Evolutionary conservation across 164 flowering plant genomes (phyloP), one percentile per base, ranked within the genome.

Genomic region (Vitis amurensis): DNA sequence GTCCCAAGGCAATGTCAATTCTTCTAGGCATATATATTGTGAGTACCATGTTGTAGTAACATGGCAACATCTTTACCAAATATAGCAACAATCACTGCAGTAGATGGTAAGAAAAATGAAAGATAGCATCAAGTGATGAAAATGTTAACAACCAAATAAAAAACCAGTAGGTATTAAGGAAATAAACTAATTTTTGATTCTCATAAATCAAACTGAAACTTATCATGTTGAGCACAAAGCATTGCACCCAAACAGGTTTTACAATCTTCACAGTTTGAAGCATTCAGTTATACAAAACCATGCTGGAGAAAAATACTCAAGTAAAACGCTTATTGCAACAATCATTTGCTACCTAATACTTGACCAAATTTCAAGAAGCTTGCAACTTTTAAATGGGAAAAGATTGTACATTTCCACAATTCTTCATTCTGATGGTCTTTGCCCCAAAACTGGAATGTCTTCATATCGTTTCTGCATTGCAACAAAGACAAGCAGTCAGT

Each of bases 361-460:
- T 10, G 23, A 30, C 69, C 68, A 23, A 70, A 29, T 62, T 48
- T 59, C 27, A 61, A 52, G 30, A 59, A 16, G 51, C 52, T 61
- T 58, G 44, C 8, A 57, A 73, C 50, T 53, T 50, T 27, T 30
- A 52, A 61, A 62, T 44, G 2, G 53, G 31, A 13, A 3, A 15
- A 29, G n/a, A 17, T 8, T 50, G 31, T 62, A 55, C 11, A 9
- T 15, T 10, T 29, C 1, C 17, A 44, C 9, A 56, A 58, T 11
- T 76, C 70, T 81, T 75, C 80, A 82, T 74, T 84, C 89, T 23
- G 82, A 66, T 67, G 60, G 86, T 81, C 84, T 84, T 56, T 79
- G 76, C 17, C 89, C 87, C 74, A 86, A 66, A 27, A 81, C 86
- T n/a, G 87, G 58, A 71, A 86, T 86, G 70, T 86, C 89, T 73